These are phyloP conservation scores for Rhinocladiella mackenziei DNA, from an alignment of 2,329 filamentous ascomycete species.

Conservation along the genomic window DNA sequence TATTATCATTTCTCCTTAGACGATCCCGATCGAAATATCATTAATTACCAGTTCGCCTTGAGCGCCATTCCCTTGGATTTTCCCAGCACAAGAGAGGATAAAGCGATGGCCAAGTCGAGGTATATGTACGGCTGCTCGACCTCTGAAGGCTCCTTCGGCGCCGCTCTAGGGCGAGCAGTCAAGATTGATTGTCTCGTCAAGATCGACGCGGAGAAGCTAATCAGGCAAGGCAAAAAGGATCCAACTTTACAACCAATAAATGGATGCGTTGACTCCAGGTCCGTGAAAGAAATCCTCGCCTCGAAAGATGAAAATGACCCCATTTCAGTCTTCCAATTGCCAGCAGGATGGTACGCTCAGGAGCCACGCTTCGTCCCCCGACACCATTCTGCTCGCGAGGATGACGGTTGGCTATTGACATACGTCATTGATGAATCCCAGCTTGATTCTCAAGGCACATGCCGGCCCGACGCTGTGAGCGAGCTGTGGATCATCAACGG, in stretches of 20 bases:
- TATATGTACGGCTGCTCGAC: constrained; percentile 68
- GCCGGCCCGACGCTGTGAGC: constrained; percentile 45
- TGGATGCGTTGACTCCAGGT: constrained; percentile 60
- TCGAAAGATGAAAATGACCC: constrained; percentile 49
- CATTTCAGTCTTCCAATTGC: constrained; percentile 60
- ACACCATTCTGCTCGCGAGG: constrained; percentile 45
- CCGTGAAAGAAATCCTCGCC: constrained; percentile 50
- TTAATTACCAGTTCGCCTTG: constrained; percentile 62
- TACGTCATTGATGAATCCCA: constrained; percentile 69
- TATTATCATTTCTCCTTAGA: constrained; percentile 57
- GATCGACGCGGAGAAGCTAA: constrained; percentile 53
- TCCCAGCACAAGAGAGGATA: constrained; percentile 54
- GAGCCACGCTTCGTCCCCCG: constrained; percentile 63
- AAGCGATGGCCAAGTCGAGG: constrained; percentile 54
- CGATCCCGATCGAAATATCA: constrained; percentile 33
- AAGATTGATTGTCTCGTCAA: constrained; percentile 66
- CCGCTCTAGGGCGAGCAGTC: constrained; percentile 59
- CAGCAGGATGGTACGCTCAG: constrained; percentile 59
- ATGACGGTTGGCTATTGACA: constrained; percentile 64
- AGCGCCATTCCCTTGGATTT: constrained; percentile 66
- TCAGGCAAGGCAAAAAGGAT: constrained; percentile 49
- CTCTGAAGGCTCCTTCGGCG: constrained; percentile 53
- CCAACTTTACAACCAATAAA: constrained; percentile 47
- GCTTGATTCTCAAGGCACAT: constrained; percentile 50
- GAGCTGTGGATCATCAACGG: constrained; percentile 69